Conservation (phyloP, 2,329 filamentous ascomycete genomes). For the Colletotrichum sidae region DNA sequence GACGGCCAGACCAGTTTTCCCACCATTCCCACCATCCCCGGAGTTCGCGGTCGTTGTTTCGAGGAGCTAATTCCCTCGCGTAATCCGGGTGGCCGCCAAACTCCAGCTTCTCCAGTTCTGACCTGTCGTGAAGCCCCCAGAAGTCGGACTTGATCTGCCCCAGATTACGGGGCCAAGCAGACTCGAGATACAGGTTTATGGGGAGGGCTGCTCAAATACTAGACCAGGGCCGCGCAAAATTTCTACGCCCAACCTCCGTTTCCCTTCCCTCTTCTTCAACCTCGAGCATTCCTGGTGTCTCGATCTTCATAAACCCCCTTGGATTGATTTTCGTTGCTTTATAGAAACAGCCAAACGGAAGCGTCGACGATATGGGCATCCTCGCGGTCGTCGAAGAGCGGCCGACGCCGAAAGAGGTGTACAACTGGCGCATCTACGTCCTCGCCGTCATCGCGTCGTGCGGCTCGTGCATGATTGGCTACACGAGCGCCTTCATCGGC, state of each 20-base stretch:
- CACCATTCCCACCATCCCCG: background rate
- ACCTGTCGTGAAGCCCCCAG: background rate
- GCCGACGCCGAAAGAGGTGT: constrained; percentile 51
- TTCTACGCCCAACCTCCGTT: too few species aligned
- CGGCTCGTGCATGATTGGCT: constrained; percentile 55
- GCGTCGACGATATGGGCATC: constrained; percentile 40
- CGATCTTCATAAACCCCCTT: background rate
- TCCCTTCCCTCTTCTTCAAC: too few species aligned
- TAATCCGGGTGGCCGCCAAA: too few species aligned
- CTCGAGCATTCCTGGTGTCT: background rate
- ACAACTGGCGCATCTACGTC: constrained; percentile 50
- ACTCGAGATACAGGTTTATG: background rate
- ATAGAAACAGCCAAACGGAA: background rate
- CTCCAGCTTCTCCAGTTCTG: too few species aligned
- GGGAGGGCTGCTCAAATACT: too few species aligned
- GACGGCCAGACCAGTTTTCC: constrained; percentile 1
- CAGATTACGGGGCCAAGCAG: constrained; percentile 11
- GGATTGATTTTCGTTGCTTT: background rate
- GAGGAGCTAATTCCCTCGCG: too few species aligned
- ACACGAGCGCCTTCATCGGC: constrained; percentile 71
- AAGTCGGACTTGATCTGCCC: background rate
- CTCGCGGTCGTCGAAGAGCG: constrained; percentile 50
- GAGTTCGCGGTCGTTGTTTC: too few species aligned
- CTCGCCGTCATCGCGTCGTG: constrained; percentile 51
- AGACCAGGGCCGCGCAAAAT: too few species aligned